These are phyloP conservation scores for Lagerstroemia speciosa DNA, from an alignment of 345 rosid genomes.

Conservation along the genomic window DNA sequence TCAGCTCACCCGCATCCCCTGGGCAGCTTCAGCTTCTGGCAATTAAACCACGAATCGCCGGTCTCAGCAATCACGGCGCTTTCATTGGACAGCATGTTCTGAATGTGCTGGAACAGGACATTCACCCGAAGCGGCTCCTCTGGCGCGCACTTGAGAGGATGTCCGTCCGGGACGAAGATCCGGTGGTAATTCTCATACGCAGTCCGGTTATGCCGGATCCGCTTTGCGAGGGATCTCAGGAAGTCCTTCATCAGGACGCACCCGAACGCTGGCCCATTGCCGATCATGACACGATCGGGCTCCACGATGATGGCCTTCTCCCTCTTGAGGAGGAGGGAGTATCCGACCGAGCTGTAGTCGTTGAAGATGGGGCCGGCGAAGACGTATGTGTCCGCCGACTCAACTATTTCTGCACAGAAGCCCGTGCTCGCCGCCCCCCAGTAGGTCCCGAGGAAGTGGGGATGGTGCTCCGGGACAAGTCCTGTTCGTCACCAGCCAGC, in stretches of 20 bases:
- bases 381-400: conserved; percentile 15
- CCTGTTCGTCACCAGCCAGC: no score
- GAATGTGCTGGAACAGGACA: conserved; percentile 11
- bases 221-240: conserved; percentile 12
- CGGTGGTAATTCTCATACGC: conserved; percentile 14
- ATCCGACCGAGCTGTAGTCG: conserved; percentile 18
- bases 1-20: conserved; percentile 12
- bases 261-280: conserved; percentile 13
- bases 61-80: conserved; percentile 19
- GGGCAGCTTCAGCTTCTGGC: conserved; percentile 16
- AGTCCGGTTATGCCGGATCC: conserved; percentile 4
- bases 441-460: conserved; percentile 16
- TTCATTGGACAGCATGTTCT: conserved; percentile 12
- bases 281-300: conserved; percentile 13
- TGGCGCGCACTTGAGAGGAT: conserved; percentile 8
- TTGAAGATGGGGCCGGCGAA: conserved; percentile 20
- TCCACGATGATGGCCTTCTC: conserved; percentile 17
- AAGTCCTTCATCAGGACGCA: conserved; percentile 17
- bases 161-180: conserved; percentile 11
- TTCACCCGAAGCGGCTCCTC: conserved; percentile 13
- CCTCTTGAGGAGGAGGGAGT: conserved; percentile 15
- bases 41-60: conserved; percentile 20
- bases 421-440: conserved; percentile 18
- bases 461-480: conserved; percentile 17
- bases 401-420: conserved; percentile 16